These are phyloP conservation scores for Fusarium oligoseptatum DNA, from an alignment of 2,329 filamentous ascomycete genomes.

Conservation along the genomic window DNA sequence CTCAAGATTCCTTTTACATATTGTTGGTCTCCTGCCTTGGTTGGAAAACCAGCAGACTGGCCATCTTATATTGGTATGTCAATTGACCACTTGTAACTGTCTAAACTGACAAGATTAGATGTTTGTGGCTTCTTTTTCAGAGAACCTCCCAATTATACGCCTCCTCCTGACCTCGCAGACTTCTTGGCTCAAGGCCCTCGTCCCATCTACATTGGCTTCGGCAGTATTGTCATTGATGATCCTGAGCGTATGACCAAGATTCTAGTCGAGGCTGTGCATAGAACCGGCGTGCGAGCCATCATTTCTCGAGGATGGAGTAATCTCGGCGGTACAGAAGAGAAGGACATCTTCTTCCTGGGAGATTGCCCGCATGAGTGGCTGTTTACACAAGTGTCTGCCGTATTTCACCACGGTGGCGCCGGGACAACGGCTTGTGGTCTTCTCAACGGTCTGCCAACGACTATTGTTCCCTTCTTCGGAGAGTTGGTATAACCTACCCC, in stretches of 20 bases:
- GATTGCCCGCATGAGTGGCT: conserved; percentile 82
- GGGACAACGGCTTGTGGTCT: conserved; percentile 77
- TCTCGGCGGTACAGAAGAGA: conserved; percentile 68
- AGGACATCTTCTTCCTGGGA: conserved; percentile 75
- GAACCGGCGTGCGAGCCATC: conserved; percentile 73
- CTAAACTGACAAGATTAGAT: neutral
- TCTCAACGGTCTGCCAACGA: conserved; percentile 75
- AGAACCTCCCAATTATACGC: conserved; percentile 66
- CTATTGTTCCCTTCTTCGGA: conserved; percentile 84
- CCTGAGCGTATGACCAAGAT: conserved; percentile 73
- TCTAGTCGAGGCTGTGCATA: conserved; percentile 74
- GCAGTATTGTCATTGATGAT: conserved; percentile 79
- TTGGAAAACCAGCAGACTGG: conserved; percentile 77
- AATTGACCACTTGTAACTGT: neutral
- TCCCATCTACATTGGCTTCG: conserved; percentile 80
- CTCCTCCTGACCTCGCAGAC: conserved; percentile 64
- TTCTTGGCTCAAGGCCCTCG: conserved; percentile 70
- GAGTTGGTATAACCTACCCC: conserved; percentile 12
- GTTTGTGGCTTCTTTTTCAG: conserved; percentile 76
- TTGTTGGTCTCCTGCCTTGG: conserved; percentile 79
- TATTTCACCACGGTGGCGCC: conserved; percentile 79
- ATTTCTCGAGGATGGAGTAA: conserved; percentile 81
- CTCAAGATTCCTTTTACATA: conserved; percentile 81
- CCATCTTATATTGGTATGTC: conserved; percentile 66
- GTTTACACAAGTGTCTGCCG: conserved; percentile 72